Conservation (phyloP, 1,284 basidiomycete genomes). For the Rhodotorula sp. region DNA sequence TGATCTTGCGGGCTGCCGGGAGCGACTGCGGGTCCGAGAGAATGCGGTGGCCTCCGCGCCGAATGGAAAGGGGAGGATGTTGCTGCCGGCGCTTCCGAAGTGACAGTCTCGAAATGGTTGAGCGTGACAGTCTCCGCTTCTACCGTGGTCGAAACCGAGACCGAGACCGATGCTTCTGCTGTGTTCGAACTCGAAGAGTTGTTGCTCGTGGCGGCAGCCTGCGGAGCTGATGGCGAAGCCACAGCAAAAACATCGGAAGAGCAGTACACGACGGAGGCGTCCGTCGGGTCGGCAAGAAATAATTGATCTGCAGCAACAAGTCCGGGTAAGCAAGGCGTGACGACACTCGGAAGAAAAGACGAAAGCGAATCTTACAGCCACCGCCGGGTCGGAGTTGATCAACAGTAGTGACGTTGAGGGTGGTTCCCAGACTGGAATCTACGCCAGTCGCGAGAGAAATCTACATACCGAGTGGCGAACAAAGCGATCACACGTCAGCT, state of each 20-base stretch:
- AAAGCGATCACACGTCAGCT: background rate
- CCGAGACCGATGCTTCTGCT: background rate
- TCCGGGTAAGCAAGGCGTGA: background rate
- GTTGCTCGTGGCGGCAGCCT: background rate
- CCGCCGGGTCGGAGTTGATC: constrained; percentile 9
- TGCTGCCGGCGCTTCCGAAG: too few species aligned
- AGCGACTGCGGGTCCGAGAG: background rate
- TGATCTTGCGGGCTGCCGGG: constrained; percentile 20
- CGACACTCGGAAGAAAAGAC: background rate
- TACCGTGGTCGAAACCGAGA: background rate
- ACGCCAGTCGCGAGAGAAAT: constrained; percentile 3
- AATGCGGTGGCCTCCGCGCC: background rate
- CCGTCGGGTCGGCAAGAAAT: constrained; percentile 29
- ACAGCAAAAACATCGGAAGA: constrained; percentile 28
- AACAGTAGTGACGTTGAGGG: background rate
- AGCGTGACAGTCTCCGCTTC: background rate
- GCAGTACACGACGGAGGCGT: constrained; percentile 24
- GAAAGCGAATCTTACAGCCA: constrained; percentile 13
- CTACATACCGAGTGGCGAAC: background rate
- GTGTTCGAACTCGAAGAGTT: background rate
- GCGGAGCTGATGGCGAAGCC: background rate
- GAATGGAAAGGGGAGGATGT: background rate
- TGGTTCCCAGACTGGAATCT: constrained; percentile 3
- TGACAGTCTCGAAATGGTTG: background rate
- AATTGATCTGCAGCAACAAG: constrained; percentile 19